Conservation (phyloP, 163 green algal species). For the Scenedesmus sp. region DNA sequence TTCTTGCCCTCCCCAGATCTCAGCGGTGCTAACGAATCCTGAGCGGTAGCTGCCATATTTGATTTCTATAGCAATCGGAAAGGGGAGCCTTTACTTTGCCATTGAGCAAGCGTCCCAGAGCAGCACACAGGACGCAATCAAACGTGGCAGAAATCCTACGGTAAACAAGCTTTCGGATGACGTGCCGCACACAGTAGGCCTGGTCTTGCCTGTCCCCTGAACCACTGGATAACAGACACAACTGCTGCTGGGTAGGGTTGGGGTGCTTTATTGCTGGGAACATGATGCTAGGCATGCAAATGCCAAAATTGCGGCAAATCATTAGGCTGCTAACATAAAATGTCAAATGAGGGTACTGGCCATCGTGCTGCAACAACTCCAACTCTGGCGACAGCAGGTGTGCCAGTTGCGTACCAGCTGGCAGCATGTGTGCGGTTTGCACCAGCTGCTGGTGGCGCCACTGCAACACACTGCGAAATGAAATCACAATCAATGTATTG, state of each 20-base stretch:
- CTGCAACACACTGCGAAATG: too few relatives aligned
- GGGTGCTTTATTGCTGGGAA: not conserved
- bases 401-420: too few relatives aligned
- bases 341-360: too few relatives aligned
- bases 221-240: slow-evolving; percentile 3
- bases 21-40: slow-evolving; percentile 89
- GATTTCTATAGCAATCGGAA: not conserved
- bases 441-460: too few relatives aligned
- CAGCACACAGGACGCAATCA: not conserved
- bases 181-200: not conserved
- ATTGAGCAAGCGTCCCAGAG: not conserved
- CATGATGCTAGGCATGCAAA: not conserved
- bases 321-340: too few relatives aligned
- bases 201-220: not conserved
- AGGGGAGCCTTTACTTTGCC: not conserved
- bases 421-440: too few relatives aligned
- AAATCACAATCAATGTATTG: too few relatives aligned
- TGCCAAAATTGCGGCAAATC: not conserved
- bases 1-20: slow-evolving; percentile 88
- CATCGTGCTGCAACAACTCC: too few relatives aligned
- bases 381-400: too few relatives aligned
- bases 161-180: not conserved
- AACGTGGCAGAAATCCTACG: not conserved
- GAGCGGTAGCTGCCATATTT: slow-evolving; percentile 87
- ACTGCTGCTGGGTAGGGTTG: not conserved